A percentile compares a stretch with the other conserved stretches of the same genome.
Evolutionary conservation across 805 yeast species (phyloP).

Genomic region (Limtongozyma cylindracea): DNA sequence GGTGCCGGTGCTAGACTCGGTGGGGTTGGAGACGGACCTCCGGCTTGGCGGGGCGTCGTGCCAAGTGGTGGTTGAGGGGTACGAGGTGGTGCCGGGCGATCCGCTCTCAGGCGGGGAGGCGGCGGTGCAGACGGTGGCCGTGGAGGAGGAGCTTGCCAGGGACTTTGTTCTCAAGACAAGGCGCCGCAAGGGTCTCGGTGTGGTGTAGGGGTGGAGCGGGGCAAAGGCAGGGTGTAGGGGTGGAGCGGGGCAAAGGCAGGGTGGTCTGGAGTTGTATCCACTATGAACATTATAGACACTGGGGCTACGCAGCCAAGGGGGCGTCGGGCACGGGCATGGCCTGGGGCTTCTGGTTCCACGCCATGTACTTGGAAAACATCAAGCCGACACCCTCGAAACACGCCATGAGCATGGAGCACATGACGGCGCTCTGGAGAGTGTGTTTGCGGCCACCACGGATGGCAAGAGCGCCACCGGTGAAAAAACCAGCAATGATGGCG

Average conservation of each 20-base stretch:
- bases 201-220: too few species aligned
- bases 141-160: conserved; percentile 43
- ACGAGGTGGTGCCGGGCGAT: conserved; percentile 78
- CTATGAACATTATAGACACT: too few species aligned
- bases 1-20: conserved; percentile 75
- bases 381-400: conserved; percentile 85
- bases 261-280: too few species aligned
- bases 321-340: too few species aligned
- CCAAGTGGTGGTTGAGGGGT: conserved; percentile 34
- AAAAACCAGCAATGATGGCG: conserved; percentile 92
- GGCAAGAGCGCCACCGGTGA: conserved; percentile 95
- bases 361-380: too few species aligned
- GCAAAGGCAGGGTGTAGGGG: too few species aligned
- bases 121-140: conserved; percentile 46
- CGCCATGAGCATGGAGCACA: too few species aligned
- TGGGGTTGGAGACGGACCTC: conserved; percentile 75
- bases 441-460: conserved; percentile 98
- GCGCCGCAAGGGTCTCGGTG: conserved; percentile 71
- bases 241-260: too few species aligned
- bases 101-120: conserved; percentile 55
- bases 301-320: too few species aligned
- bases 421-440: conserved; percentile 85
- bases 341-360: too few species aligned
- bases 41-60: conserved; percentile 62
- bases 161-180: conserved; percentile 82